Evolutionary conservation across 2,329 filamentous ascomycete genomes (phyloP), one percentile per base, ranked within the genome.

Genomic region (Daldinia eschscholtzii): DNA sequence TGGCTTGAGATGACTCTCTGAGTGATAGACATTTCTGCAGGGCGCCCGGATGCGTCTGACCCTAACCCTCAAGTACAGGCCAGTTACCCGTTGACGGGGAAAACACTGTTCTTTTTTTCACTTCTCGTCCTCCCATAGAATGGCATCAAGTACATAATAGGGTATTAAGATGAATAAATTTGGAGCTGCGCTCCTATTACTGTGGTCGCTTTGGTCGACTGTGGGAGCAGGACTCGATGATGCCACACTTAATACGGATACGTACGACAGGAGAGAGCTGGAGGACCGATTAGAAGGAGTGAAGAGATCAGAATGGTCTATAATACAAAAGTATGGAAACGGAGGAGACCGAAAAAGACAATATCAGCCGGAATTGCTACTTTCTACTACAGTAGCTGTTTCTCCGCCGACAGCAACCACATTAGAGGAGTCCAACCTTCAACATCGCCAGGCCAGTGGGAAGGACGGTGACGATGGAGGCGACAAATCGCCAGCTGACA

Each of bases 161-260:
- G 35, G 37, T 41, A 15, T 59, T 53, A 70, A 37, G 35, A 72
- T 70, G 67, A 64, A 30, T 33, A 65, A 65, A 61, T 42, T 33
- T n/a, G 46, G 59, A 44, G 52, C 59, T 12, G 61, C 60, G 56
- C 60, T 70, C 52, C 46, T 72, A 18, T 61, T 72, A 52, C 39
- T 65, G 26, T 71, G 64, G 64, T 64, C 67, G 48, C 57, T 70
- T 37, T 72, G 70, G 61, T 60, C 57, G 50, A 60, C 46, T 5
- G 53, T 33, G 48, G 33, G 48, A 30, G 37, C 52, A 33, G 67
- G 61, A 18, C 26, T 61, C 23, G 10, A 58, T 15, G 26, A 35
- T 59, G 48, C 41, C 18, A 23, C 50, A 18, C 20, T 48, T n/a
- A 28, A 56, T 42, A 15, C 28, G 5, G 5, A 61, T 18, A 15